phyloP scores from a whole-genome alignment of 352 stramenopile species.

The Phytophthora cactorum region DNA sequence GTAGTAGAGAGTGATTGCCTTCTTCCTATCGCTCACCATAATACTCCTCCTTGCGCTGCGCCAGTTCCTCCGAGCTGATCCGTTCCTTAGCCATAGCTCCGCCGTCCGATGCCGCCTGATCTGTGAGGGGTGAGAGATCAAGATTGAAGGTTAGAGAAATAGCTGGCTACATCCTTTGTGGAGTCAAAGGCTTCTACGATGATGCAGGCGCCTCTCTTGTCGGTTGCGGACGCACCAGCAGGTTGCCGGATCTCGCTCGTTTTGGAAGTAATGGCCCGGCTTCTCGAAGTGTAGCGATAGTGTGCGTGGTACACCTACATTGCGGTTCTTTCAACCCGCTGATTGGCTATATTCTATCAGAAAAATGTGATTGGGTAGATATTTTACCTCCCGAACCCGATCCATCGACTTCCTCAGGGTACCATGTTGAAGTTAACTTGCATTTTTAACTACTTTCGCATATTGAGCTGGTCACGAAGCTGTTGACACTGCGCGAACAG shows the following conservation, averaged over 20 bases:
- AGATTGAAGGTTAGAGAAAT: not conserved
- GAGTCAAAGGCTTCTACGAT: not conserved
- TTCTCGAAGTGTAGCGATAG: not conserved
- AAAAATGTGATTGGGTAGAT: not conserved
- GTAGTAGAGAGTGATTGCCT: not conserved
- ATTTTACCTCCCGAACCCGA: not conserved
- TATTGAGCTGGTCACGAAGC: constrained; percentile 42
- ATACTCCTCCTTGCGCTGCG: constrained; percentile 57
- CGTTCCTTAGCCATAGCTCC: constrained; percentile 40
- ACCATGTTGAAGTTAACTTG: not conserved
- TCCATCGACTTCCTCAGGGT: not conserved
- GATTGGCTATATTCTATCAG: not conserved
- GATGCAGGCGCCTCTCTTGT: not conserved
- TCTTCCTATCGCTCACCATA: constrained; percentile 36
- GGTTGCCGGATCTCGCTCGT: constrained; percentile 24
- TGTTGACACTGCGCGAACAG: constrained; percentile 8
- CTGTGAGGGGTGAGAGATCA: constrained; percentile 7
- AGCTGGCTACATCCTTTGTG: not conserved
- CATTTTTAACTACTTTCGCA: constrained; percentile 11
- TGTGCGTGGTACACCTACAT: not conserved
- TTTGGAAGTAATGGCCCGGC: constrained; percentile 16
- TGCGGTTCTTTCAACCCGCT: not conserved
- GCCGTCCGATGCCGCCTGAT: constrained; percentile 16
- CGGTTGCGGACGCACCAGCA: constrained; percentile 13
- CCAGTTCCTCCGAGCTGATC: constrained; percentile 51